These are phyloP conservation scores for Phialophora chinensis DNA, from an alignment of 2,329 filamentous ascomycete genomes.

Conservation along the genomic window DNA sequence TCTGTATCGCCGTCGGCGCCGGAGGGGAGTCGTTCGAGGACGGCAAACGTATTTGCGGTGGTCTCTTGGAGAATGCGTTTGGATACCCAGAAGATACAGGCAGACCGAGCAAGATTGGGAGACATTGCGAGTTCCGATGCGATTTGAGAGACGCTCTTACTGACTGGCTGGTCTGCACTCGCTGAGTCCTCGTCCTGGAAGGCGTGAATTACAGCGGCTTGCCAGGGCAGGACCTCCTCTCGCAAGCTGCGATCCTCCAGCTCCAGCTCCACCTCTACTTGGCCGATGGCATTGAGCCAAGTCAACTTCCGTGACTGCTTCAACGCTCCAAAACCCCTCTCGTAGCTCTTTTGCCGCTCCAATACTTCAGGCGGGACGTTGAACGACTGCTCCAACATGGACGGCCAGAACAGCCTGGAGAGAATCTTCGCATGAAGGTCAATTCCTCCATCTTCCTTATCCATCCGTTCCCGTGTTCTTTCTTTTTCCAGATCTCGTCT, in stretches of 20 bases:
- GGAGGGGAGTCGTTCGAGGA: slow-evolving; percentile 60
- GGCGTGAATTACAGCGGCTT: slow-evolving; percentile 84
- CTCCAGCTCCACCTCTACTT: slow-evolving; percentile 79
- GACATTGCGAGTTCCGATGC: slow-evolving; percentile 61
- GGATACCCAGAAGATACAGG: slow-evolving; percentile 67
- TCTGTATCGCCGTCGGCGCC: slow-evolving; percentile 37
- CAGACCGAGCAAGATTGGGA: slow-evolving; percentile 61
- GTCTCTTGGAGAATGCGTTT: slow-evolving; percentile 58
- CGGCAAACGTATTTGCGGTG: slow-evolving; percentile 58
- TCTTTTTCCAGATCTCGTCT: slow-evolving; percentile 55
- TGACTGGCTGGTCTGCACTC: slow-evolving; percentile 45
- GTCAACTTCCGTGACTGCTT: slow-evolving; percentile 85
- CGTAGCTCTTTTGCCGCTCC: slow-evolving; percentile 72
- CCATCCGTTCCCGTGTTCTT: slow-evolving; percentile 37
- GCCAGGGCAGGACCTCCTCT: slow-evolving; percentile 76
- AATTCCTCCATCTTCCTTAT: slow-evolving; percentile 37
- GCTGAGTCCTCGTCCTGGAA: slow-evolving; percentile 64
- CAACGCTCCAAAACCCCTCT: slow-evolving; percentile 74
- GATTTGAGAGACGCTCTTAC: slow-evolving; percentile 53
- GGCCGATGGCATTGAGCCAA: slow-evolving; percentile 84
- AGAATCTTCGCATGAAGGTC: slow-evolving; percentile 81
- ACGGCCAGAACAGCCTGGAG: slow-evolving; percentile 92
- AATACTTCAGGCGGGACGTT: slow-evolving; percentile 53
- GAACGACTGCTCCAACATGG: slow-evolving; percentile 65
- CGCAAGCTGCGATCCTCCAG: slow-evolving; percentile 78